Evolutionary conservation across 306 rosid species (phyloP), one percentile per base, ranked within the genome.

Genomic region (Malus sieversii): DNA sequence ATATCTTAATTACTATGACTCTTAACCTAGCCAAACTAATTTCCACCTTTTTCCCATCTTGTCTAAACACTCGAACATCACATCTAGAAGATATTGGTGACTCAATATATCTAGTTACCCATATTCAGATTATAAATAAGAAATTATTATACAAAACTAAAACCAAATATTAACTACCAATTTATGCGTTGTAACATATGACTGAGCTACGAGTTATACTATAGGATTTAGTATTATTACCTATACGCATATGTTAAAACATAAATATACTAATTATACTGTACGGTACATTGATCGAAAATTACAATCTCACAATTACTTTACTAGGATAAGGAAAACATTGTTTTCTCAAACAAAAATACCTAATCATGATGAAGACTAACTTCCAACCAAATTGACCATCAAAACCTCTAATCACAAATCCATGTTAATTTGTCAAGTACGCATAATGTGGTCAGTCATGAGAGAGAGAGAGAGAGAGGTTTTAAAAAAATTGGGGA

Each of bases 341-440:
- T 20, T 29, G 8, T 18, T 64, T 8, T 10, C 10, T 8, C 25
- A 64, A 32, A 12, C 13, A 32, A 3, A 62, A 29, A 29, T 62
- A 32, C 45, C 44, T 15, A 16, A 30, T 30, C 66, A 38, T 53
- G 71, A 81, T 45, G 73, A 58, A 33, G 76, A 72, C 83, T 22
- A 61, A 66, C 70, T 75, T 84, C 83, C 65, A 62, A 63, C 73
- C 85, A 79, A 30, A 61, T 66, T 20, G 48, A 33, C 29, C 29
- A 2, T 10, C 18, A 66, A 16, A 64, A 62, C 12, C 44, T 8
- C 68, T 4, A 64, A 25, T 30, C 44, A 64, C 3, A 6, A 6
- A 19, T 9, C 32, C 44, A 25, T 64, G 3, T 64, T 32, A 30
- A 64, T 64, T 64, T 64, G 44, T 10, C 48, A 35, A 35, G 42